These are phyloP conservation scores for Albugo laibachii DNA, from an alignment of 352 stramenopile genomes.

Conservation along the genomic window DNA sequence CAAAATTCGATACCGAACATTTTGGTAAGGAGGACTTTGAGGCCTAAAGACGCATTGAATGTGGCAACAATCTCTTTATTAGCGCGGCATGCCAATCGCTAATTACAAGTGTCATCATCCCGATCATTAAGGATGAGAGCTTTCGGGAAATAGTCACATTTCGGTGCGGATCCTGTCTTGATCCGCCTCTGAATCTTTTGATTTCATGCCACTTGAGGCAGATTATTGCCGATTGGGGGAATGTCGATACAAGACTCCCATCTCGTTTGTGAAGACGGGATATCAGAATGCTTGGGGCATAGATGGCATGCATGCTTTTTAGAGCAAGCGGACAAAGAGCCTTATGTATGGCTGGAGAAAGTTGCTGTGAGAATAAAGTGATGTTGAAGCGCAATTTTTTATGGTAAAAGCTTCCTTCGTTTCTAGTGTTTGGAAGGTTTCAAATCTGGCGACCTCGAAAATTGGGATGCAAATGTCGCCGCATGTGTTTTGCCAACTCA, in stretches of 20 bases:
- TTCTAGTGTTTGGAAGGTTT: slow-evolving; percentile 52
- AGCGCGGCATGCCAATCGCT: slow-evolving; percentile 73
- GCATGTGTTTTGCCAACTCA: slow-evolving; percentile 52
- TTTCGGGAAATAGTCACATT: slow-evolving; percentile 54
- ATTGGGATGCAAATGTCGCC: slow-evolving; percentile 49
- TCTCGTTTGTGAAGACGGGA: slow-evolving; percentile 36
- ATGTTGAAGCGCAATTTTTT: neutral
- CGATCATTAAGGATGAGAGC: slow-evolving; percentile 35
- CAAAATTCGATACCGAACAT: slow-evolving; percentile 20
- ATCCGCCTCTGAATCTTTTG: neutral
- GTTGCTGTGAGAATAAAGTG: slow-evolving; percentile 26
- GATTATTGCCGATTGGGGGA: slow-evolving; percentile 42
- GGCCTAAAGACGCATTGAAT: slow-evolving; percentile 19
- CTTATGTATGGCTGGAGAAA: slow-evolving; percentile 52
- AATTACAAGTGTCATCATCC: slow-evolving; percentile 39
- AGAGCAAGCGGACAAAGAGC: slow-evolving; percentile 44
- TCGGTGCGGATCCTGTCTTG: slow-evolving; percentile 23
- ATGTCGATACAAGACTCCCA: slow-evolving; percentile 40
- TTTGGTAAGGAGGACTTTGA: slow-evolving; percentile 30
- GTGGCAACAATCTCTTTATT: slow-evolving; percentile 23
- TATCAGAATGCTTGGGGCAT: slow-evolving; percentile 54
- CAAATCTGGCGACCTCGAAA: slow-evolving; percentile 36
- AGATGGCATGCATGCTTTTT: slow-evolving; percentile 50
- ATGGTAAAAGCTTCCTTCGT: neutral
- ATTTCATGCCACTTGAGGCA: slow-evolving; percentile 5